Conservation (phyloP, 805 yeast genomes). For the Spathaspora boniae region DNA sequence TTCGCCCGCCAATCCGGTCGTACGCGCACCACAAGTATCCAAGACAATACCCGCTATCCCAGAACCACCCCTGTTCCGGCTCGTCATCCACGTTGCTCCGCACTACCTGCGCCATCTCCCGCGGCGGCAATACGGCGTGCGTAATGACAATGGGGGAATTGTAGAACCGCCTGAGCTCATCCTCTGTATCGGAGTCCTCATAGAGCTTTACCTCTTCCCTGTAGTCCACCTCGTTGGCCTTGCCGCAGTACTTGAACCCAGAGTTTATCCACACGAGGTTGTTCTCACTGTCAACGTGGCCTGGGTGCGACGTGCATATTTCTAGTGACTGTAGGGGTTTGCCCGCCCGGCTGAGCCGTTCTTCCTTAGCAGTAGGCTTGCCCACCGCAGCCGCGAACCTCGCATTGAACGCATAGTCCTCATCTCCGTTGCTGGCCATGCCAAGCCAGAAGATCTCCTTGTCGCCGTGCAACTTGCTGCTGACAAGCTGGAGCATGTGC, state of each 20-base stretch:
- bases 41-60: constrained; percentile 20
- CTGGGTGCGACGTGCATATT: constrained; percentile 42
- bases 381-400: constrained; percentile 58
- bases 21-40: constrained; percentile 30
- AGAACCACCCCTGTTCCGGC: constrained; percentile 20
- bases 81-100: constrained; percentile 21
- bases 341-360: constrained; percentile 19
- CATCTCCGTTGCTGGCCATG: constrained; percentile 47
- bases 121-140: constrained; percentile 26
- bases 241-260: constrained; percentile 37
- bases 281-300: constrained; percentile 30
- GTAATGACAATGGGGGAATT: constrained; percentile 17
- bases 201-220: too few species aligned
- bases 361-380: constrained; percentile 15
- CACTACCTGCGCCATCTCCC: too few species aligned
- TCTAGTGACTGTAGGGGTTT: constrained; percentile 25
- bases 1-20: constrained; percentile 36
- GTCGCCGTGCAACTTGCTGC: constrained; percentile 58
- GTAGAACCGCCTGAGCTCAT: constrained; percentile 24
- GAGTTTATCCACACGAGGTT: constrained; percentile 40
- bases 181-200: constrained; percentile 18
- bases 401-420: constrained; percentile 47
- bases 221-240: constrained; percentile 14
- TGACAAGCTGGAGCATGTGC: constrained; percentile 19
- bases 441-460: constrained; percentile 77